Conservation (phyloP, 2,329 filamentous ascomycete species). For the Alternaria sp. region DNA sequence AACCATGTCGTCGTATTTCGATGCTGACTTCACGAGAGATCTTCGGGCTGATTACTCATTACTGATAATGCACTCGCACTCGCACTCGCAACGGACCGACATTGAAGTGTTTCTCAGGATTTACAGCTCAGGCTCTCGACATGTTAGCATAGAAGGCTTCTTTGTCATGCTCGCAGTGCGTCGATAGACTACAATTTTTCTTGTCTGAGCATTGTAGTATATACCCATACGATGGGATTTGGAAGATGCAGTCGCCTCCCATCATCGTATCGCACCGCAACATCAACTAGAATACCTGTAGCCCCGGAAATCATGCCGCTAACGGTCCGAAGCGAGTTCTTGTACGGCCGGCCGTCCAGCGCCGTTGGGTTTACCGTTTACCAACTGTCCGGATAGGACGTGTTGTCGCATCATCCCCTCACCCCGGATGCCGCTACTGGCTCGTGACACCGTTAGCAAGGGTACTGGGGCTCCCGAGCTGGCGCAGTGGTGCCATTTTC, state of each 20-base stretch:
- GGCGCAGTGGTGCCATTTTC: neutral
- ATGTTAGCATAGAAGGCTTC: neutral
- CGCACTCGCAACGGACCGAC: neutral
- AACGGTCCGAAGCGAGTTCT: neutral
- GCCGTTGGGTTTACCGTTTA: neutral
- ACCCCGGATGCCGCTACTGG: conserved; percentile 1
- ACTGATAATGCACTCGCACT: neutral
- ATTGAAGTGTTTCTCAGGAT: neutral
- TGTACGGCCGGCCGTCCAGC: conserved; percentile 4
- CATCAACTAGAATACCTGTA: neutral
- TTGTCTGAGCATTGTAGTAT: neutral
- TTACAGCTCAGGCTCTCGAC: neutral
- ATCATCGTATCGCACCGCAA: neutral
- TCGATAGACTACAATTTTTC: neutral
- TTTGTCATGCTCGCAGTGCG: neutral
- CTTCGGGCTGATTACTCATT: neutral
- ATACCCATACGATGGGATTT: neutral
- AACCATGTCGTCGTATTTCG: neutral
- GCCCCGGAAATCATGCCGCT: neutral
- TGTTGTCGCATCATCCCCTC: neutral
- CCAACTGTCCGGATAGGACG: conserved; percentile 1
- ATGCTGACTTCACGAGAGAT: neutral
- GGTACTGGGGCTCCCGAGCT: neutral
- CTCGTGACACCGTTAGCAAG: conserved; percentile 1
- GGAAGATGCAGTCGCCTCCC: neutral